phyloP scores from a whole-genome alignment of 2,329 filamentous ascomycete genomes.

The Nothophoma quercina region DNA sequence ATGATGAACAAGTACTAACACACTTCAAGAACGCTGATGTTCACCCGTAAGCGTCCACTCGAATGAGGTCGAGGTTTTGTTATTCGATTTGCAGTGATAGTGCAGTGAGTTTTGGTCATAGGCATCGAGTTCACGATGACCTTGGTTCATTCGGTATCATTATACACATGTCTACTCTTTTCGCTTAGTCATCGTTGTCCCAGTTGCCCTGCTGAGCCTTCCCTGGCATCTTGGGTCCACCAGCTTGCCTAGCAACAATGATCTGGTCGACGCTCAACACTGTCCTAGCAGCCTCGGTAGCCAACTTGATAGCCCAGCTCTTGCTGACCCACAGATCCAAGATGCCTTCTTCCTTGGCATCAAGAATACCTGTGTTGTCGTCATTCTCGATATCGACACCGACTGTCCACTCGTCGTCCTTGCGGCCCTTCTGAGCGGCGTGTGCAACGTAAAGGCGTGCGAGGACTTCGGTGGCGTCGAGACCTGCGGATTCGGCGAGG shows the following conservation, averaged over 20 bases:
- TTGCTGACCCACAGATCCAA: slow-evolving; percentile 91
- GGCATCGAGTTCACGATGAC: too few species aligned
- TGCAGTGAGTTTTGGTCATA: too few species aligned
- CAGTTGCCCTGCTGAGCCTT: slow-evolving; percentile 77
- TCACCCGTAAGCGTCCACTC: too few species aligned
- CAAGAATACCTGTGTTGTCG: slow-evolving; percentile 79
- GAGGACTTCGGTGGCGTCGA: slow-evolving; percentile 96
- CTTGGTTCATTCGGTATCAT: slow-evolving; percentile 13
- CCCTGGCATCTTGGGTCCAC: slow-evolving; percentile 94
- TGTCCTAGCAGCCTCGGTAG: slow-evolving; percentile 92
- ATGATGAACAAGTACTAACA: too few species aligned
- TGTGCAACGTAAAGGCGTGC: slow-evolving; percentile 93
- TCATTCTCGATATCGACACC: slow-evolving; percentile 95
- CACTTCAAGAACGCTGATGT: too few species aligned
- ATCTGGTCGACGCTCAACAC: slow-evolving; percentile 98
- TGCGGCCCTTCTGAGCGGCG: slow-evolving; percentile 62
- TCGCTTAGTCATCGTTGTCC: slow-evolving; percentile 65
- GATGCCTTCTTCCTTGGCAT: slow-evolving; percentile 87
- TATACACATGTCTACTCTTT: slow-evolving; percentile 2
- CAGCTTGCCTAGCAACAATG: slow-evolving; percentile 96
- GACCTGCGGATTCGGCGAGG: slow-evolving; percentile 90
- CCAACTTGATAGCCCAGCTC: slow-evolving; percentile 96
- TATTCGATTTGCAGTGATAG: too few species aligned
- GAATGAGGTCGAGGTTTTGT: too few species aligned
- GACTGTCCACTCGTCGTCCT: slow-evolving; percentile 81